Evolutionary conservation across 2,329 filamentous ascomycete genomes (phyloP).

Genomic region (Aureobasidium melanogenum): DNA sequence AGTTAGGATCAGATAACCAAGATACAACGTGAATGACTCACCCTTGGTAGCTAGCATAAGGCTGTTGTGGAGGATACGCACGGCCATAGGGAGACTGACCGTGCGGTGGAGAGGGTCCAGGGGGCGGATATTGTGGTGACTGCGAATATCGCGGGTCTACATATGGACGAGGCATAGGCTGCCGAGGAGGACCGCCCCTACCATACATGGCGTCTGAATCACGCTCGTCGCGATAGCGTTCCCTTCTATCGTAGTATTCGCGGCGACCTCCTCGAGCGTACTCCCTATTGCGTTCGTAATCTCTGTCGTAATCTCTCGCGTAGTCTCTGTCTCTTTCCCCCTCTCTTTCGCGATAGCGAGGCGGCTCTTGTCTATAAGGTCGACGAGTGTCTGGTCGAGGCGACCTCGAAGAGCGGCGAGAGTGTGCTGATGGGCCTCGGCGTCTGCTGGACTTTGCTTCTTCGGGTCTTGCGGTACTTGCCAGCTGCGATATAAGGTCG

Average conservation of each 20-base stretch:
- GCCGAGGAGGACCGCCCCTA: constrained; percentile 14
- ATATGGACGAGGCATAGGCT: constrained; percentile 12
- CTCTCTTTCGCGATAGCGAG: constrained; percentile 14
- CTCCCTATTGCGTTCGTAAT: neutral
- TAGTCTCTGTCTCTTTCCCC: constrained; percentile 3
- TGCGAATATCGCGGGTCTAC: constrained; percentile 35
- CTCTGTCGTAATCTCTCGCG: constrained; percentile 12
- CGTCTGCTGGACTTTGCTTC: constrained; percentile 7
- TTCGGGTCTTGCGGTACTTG: constrained; percentile 6
- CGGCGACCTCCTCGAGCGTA: constrained; percentile 1
- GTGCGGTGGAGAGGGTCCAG: constrained; percentile 35
- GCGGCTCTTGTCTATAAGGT: constrained; percentile 20
- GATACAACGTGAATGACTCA: constrained; percentile 33
- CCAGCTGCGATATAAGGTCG: constrained; percentile 15
- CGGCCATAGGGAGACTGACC: constrained; percentile 52
- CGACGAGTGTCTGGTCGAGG: constrained; percentile 17
- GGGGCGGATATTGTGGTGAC: constrained; percentile 45
- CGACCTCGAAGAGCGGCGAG: constrained; percentile 17
- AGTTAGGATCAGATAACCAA: constrained; percentile 19
- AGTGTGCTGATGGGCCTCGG: neutral
- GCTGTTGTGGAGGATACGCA: constrained; percentile 42
- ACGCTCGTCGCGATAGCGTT: constrained; percentile 9
- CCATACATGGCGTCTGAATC: constrained; percentile 15
- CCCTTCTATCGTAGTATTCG: constrained; percentile 13
- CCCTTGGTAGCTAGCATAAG: constrained; percentile 41